These are phyloP conservation scores for Castanopsis chinensis DNA, from an alignment of 306 rosid species.

Conservation along the genomic window DNA sequence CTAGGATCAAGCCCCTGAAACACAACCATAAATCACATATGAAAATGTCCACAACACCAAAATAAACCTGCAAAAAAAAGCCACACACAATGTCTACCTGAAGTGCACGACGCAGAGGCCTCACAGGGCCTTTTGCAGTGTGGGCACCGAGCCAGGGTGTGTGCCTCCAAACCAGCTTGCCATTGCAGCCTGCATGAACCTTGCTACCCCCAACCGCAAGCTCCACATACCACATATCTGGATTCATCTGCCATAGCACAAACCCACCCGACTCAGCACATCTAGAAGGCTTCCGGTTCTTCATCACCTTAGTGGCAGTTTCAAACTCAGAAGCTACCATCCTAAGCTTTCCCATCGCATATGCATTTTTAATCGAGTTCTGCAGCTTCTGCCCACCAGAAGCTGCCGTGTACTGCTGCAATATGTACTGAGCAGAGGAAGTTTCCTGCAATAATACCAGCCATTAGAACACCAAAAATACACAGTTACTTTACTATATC, in stretches of 20 bases:
- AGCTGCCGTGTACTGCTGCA: slow-evolving; percentile 96
- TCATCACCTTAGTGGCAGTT: slow-evolving; percentile 78
- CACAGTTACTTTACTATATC: background rate
- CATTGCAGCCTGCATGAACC: slow-evolving; percentile 98
- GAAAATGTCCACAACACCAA: background rate
- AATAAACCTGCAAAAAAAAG: background rate
- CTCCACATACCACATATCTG: slow-evolving; percentile 99
- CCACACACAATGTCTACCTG: slow-evolving; percentile 49
- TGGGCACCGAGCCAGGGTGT: slow-evolving; percentile 99
- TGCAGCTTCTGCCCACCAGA: slow-evolving; percentile 94
- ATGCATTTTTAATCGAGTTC: slow-evolving; percentile 74
- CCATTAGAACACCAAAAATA: slow-evolving; percentile 1
- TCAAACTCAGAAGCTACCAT: slow-evolving; percentile 99
- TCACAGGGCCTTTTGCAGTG: slow-evolving; percentile 92
- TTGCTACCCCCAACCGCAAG: slow-evolving; percentile 93
- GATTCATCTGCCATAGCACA: slow-evolving; percentile 99
- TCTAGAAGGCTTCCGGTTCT: slow-evolving; percentile 64
- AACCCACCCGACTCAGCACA: slow-evolving; percentile 97
- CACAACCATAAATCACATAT: slow-evolving; percentile 5
- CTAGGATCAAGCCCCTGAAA: slow-evolving; percentile 95
- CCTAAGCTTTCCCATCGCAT: slow-evolving; percentile 94
- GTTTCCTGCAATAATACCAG: slow-evolving; percentile 62
- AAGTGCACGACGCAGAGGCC: slow-evolving; percentile 96
- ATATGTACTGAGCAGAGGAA: slow-evolving; percentile 95
- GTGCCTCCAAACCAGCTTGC: slow-evolving; percentile 97